Evolutionary conservation across 1,284 basidiomycete genomes (phyloP).

Genomic region (Ustilago hordei): DNA sequence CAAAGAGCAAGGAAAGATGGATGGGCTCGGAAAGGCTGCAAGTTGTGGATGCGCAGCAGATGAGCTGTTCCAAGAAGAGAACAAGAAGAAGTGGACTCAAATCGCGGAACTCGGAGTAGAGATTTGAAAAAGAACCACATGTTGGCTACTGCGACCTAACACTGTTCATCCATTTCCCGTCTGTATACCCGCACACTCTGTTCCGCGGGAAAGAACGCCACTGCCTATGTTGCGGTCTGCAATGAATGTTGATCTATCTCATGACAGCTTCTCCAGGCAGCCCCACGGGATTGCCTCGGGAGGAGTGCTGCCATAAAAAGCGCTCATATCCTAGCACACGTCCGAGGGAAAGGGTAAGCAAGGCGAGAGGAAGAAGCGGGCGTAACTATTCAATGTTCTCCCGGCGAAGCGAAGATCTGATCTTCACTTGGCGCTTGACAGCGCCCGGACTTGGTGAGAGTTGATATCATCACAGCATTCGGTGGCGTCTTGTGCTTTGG

Average conservation of each 20-base stretch:
- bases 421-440: neutral
- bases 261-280: neutral
- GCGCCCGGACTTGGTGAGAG: neutral
- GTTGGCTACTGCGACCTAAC: too few species aligned
- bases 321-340: neutral
- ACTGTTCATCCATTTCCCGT: too few species aligned
- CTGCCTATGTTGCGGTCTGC: too few species aligned
- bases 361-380: neutral
- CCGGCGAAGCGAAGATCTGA: neutral
- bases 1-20: neutral
- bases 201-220: too few species aligned
- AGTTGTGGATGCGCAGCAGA: neutral
- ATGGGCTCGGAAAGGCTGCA: neutral
- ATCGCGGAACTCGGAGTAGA: too few species aligned
- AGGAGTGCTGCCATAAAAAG: neutral
- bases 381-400: slow-evolving; percentile 5
- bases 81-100: too few species aligned
- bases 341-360: neutral
- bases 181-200: too few species aligned
- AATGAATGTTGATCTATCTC: neutral
- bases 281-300: slow-evolving; percentile 8
- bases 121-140: too few species aligned
- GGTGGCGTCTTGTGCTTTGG: neutral
- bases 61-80: too few species aligned
- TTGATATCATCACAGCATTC: neutral